Evolutionary conservation across 2,329 filamentous ascomycete species (phyloP).

Genomic region (Ceratocystis variospora): DNA sequence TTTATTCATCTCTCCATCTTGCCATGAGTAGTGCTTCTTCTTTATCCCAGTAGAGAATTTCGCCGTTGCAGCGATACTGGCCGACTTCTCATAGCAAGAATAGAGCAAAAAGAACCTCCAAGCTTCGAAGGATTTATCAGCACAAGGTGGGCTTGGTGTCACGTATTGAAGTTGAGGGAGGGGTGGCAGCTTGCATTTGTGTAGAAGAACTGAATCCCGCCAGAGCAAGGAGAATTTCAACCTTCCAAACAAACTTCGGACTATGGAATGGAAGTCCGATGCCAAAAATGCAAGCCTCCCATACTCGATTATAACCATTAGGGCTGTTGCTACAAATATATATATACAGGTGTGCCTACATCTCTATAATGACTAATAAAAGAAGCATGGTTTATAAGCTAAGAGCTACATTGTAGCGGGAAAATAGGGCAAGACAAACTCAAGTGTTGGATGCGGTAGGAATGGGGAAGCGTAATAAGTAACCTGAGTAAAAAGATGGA

Average conservation of each 20-base stretch:
- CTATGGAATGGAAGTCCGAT: slow-evolving; percentile 13
- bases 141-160: not conserved
- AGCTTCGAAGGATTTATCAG: not conserved
- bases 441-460: not conserved
- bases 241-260: slow-evolving; percentile 9
- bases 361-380: no score
- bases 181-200: not conserved
- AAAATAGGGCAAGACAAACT: not conserved
- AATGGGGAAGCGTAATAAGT: not conserved
- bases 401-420: not conserved
- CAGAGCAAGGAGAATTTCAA: not conserved
- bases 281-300: not conserved
- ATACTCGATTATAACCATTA: not conserved
- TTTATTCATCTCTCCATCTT: not conserved
- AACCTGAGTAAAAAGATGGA: not conserved
- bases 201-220: not conserved
- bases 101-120: not conserved
- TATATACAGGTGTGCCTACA: not conserved
- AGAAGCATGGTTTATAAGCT: no score
- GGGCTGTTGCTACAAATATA: not conserved
- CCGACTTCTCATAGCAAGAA: not conserved
- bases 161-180: not conserved
- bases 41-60: not conserved
- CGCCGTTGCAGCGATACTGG: slow-evolving; percentile 7
- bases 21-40: not conserved